These are phyloP conservation scores for Cadophora luteo-olivacea DNA, from an alignment of 2,329 filamentous ascomycete species.

Conservation along the genomic window DNA sequence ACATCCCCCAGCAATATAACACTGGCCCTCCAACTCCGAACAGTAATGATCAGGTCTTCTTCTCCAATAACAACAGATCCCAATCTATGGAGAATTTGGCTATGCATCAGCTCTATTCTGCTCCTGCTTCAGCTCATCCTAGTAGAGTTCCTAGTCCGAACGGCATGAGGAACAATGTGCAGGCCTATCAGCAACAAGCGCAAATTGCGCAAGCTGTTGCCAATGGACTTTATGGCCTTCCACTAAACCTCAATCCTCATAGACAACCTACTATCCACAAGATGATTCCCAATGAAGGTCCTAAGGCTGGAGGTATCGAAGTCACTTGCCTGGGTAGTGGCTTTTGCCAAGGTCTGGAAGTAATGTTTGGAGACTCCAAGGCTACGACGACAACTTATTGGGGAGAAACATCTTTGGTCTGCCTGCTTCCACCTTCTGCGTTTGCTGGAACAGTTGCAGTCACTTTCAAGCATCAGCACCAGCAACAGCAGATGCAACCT, in stretches of 20 bases:
- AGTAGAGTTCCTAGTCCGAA: conserved; percentile 81
- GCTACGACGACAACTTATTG: conserved; percentile 69
- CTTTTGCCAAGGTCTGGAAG: conserved; percentile 80
- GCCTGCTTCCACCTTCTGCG: conserved; percentile 64
- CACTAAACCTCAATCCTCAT: conserved; percentile 57
- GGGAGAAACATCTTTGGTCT: conserved; percentile 68
- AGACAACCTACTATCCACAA: conserved; percentile 75
- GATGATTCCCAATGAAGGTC: conserved; percentile 82
- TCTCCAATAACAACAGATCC: conserved; percentile 62
- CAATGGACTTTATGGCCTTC: conserved; percentile 57
- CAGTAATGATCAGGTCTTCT: conserved; percentile 64
- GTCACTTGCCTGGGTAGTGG: conserved; percentile 83
- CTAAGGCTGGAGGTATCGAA: conserved; percentile 83
- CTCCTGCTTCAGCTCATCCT: conserved; percentile 73
- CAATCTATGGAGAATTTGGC: conserved; percentile 70
- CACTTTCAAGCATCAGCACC: conserved; percentile 60
- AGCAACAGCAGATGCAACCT: conserved; percentile 52
- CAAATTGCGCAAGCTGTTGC: conserved; percentile 57
- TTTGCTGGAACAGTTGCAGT: conserved; percentile 65
- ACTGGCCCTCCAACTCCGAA: conserved; percentile 72
- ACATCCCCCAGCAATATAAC: conserved; percentile 52
- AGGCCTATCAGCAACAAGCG: conserved; percentile 50
- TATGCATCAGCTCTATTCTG: conserved; percentile 71
- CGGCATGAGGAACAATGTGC: conserved; percentile 54
- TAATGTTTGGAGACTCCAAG: conserved; percentile 79